Conservation (phyloP, 1,284 basidiomycete species). For the Inonotus hispidus region DNA sequence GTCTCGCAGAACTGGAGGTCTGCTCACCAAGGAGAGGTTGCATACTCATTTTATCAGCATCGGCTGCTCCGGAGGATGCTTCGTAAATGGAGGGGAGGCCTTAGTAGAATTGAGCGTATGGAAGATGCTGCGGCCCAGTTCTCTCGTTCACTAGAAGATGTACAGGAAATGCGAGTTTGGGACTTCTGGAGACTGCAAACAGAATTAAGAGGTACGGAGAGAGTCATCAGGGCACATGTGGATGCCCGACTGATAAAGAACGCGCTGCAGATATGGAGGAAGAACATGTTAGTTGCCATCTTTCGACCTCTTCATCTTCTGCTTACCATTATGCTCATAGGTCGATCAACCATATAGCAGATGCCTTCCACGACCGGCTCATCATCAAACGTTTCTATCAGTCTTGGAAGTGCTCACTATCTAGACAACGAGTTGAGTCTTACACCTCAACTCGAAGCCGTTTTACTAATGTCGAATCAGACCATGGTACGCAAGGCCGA, state of each 20-base stretch:
- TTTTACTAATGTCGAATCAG: constrained; percentile 34
- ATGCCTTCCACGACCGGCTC: constrained; percentile 7
- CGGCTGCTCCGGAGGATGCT: constrained; percentile 2
- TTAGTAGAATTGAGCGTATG: constrained; percentile 1
- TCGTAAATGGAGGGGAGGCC: constrained; percentile 2
- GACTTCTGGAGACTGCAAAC: constrained; percentile 12
- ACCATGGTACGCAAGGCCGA: constrained; percentile 46
- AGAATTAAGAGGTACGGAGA: constrained; percentile 3
- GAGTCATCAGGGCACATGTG: background rate
- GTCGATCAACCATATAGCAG: constrained; percentile 9
- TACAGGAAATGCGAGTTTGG: constrained; percentile 3
- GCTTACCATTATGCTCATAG: background rate
- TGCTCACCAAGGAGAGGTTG: constrained; percentile 1
- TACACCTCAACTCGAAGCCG: constrained; percentile 48
- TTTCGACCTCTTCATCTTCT: background rate
- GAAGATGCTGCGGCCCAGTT: constrained; percentile 8
- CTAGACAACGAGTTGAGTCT: constrained; percentile 7
- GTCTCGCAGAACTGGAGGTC: constrained; percentile 10
- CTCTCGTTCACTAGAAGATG: background rate
- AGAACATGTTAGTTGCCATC: background rate
- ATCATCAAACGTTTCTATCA: constrained; percentile 9
- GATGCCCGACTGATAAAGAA: constrained; percentile 1
- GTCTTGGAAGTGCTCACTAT: constrained; percentile 7
- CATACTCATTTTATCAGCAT: constrained; percentile 6
- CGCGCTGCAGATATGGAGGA: constrained; percentile 4